phyloP scores from a whole-genome alignment of 192 early-diverging fungal species.

The Coemansia erecta region DNA sequence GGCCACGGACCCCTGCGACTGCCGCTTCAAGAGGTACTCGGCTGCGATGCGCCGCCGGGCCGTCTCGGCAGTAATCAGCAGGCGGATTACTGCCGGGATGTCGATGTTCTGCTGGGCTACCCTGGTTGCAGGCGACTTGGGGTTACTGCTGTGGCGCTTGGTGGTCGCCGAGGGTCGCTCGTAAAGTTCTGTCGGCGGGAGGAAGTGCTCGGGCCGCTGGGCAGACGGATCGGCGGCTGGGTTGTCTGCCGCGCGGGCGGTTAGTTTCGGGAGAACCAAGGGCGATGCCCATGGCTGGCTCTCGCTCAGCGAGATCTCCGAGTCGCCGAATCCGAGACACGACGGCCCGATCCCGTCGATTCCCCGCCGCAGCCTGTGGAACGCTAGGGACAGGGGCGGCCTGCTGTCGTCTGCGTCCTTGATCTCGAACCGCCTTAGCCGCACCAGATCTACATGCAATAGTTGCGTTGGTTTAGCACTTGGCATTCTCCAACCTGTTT shows the following conservation, averaged over 20 bases:
- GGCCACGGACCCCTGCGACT: constrained; percentile 23
- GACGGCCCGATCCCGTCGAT: constrained; percentile 14
- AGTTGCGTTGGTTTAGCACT: no score
- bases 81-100: constrained; percentile 8
- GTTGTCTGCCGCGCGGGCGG: neutral
- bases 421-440: constrained; percentile 12
- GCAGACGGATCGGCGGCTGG: neutral
- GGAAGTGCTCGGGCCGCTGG: neutral
- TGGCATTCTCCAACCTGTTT: no score
- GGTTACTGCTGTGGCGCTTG: neutral
- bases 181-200: neutral
- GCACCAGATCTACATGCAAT: constrained; percentile 16
- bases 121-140: neutral
- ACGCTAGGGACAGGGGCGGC: constrained; percentile 15
- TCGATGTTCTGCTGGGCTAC: neutral
- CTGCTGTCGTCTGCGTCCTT: neutral
- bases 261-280: constrained; percentile 24
- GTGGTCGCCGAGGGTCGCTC: neutral
- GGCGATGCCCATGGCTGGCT: constrained; percentile 40
- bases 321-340: constrained; percentile 28
- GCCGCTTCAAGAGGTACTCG: constrained; percentile 19
- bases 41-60: constrained; percentile 26
- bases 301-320: constrained; percentile 9
- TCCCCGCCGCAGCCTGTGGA: constrained; percentile 22
- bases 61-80: constrained; percentile 35